Base-by-base conservation (phyloP, 2,329 filamentous ascomycete genomes). In the Trichoderma arundinaceum region DNA sequence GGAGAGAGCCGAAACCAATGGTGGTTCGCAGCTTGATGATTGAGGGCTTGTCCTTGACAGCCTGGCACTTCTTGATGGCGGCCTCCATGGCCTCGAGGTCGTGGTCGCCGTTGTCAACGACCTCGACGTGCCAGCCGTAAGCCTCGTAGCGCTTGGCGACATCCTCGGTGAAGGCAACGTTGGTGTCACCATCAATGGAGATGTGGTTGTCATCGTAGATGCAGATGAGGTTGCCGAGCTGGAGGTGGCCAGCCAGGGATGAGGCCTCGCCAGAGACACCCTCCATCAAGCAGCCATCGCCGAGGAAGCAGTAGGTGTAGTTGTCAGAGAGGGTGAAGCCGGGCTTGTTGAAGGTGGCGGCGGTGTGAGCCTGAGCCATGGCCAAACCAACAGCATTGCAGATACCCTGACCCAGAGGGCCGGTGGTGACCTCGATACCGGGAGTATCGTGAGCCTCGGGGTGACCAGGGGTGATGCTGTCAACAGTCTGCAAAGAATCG, bases 141-240 rank as follows among this genome's bases (percentile, higher is more conserved):
- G 95, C 80, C 84, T 98, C 92, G 80, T 98, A 98, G 77, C 94
- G 90, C 88, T 96, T 95, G 75, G 86, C 80, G 68, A 98, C 94
- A 74, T 99, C 94, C 84, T 99, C 95, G 68, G 95, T 99, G 86
- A 99, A 98, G 72, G 95, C 90, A 77, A 88, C 89, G 83, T 95
- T 95, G 83, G 91, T 98, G 85, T 97, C 91, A 81, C 95, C 95
- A 77, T 99, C 95, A 77, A 89, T 89, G 74, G 86, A 96, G 77
- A 99, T 98, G 81, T 97, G 91, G 88, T 99, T 99, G 86, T 99
- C 95, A 78, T 99, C 95, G 81, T 94, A 99, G 82, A 99, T 87
- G 81, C 88, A 89, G 81, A 98, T 98, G 76, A 99, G 86, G 87
- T 98, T 99, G 78, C 94, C 95, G 71, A 99, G 89, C 87, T 98